A percentile compares a stretch with the other conserved stretches of the same genome.
Evolutionary conservation across 2,329 filamentous ascomycete species (phyloP).

Genomic region (Didymella keratinophila): DNA sequence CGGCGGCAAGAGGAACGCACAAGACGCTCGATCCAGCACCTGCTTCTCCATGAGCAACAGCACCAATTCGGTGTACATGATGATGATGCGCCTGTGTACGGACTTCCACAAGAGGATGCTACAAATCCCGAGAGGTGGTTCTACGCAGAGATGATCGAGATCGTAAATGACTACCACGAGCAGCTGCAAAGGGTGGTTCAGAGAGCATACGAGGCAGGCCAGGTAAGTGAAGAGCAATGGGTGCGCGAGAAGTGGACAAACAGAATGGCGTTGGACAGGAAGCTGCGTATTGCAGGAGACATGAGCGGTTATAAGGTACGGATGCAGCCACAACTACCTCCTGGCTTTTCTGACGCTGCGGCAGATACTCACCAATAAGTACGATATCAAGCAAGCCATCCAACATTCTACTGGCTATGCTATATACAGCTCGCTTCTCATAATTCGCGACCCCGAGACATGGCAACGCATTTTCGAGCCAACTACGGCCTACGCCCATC

Average conservation of each 20-base stretch:
- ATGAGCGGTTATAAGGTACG: slow-evolving; percentile 7
- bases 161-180: slow-evolving; percentile 6
- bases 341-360: neutral
- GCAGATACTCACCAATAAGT: slow-evolving; percentile 9
- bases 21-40: too few relatives aligned
- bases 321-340: neutral
- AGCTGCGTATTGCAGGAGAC: neutral
- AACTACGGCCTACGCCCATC: slow-evolving; percentile 1
- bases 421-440: slow-evolving; percentile 11
- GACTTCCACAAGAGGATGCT: neutral
- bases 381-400: slow-evolving; percentile 4
- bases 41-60: neutral
- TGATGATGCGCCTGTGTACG: neutral
- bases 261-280: slow-evolving; percentile 2
- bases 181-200: neutral
- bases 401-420: slow-evolving; percentile 7
- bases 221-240: slow-evolving; percentile 6
- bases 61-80: neutral
- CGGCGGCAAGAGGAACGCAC: neutral
- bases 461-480: slow-evolving; percentile 12
- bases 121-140: slow-evolving; percentile 6
- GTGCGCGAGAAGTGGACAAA: slow-evolving; percentile 7
- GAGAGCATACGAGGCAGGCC: slow-evolving; percentile 2
- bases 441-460: slow-evolving; percentile 7
- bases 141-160: slow-evolving; percentile 3